Evolutionary conservation across 768 basidiomycete species (phyloP).

Genomic region (Lentinula sp.): DNA sequence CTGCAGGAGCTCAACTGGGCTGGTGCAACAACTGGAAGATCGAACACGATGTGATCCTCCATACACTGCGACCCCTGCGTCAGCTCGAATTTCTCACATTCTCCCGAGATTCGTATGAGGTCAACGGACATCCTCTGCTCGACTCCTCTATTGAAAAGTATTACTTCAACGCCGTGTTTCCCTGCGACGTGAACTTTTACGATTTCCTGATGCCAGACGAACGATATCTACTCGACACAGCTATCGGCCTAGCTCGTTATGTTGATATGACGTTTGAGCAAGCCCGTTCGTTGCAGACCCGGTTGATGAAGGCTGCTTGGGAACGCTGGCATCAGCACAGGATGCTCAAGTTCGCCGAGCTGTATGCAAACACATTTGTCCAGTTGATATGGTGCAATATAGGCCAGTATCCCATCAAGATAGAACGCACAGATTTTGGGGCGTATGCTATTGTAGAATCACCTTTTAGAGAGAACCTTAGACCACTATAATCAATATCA

Average conservation of each 20-base stretch:
- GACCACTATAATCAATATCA: neutral
- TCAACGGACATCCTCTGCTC: conserved; percentile 17
- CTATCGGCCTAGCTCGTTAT: neutral
- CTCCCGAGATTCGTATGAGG: conserved; percentile 22
- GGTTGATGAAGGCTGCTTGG: conserved; percentile 16
- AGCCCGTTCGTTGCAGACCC: neutral
- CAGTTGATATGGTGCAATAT: conserved; percentile 6
- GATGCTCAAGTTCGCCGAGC: conserved; percentile 14
- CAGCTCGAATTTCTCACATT: conserved; percentile 19
- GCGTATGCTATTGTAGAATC: neutral
- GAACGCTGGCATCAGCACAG: conserved; percentile 21
- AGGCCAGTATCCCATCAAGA: neutral
- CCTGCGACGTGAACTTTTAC: conserved; percentile 3
- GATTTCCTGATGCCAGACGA: conserved; percentile 1
- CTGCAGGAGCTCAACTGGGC: conserved; percentile 18
- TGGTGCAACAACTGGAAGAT: conserved; percentile 20
- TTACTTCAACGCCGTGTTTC: conserved; percentile 18
- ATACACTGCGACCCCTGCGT: conserved; percentile 15
- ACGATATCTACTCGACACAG: neutral
- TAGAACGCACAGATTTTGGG: neutral
- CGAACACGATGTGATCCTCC: conserved; percentile 15
- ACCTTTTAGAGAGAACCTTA: conserved; percentile 1
- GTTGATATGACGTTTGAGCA: neutral
- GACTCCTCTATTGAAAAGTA: conserved; percentile 16
- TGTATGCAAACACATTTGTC: conserved; percentile 14